Evolutionary conservation across 2,329 filamentous ascomycete genomes (phyloP).

Genomic region (Beauveria australis): DNA sequence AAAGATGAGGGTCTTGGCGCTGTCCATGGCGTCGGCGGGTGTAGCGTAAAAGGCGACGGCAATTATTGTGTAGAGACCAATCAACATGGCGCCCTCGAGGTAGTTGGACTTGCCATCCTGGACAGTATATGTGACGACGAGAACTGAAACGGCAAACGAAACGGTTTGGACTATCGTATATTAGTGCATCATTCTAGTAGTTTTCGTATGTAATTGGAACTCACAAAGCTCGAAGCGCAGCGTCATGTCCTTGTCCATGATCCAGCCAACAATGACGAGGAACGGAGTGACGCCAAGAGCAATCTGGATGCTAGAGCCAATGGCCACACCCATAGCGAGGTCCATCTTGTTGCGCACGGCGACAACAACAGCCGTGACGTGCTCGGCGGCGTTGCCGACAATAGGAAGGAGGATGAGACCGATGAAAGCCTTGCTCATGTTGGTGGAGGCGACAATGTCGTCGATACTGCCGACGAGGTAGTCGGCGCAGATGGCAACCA

Average conservation of each 20-base stretch:
- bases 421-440: conserved; percentile 74
- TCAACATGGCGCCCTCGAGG: conserved; percentile 65
- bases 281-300: conserved; percentile 74
- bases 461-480: conserved; percentile 73
- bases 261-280: conserved; percentile 74
- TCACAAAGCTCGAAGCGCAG: conserved; percentile 63
- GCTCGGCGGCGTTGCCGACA: conserved; percentile 72
- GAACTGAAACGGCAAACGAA: conserved; percentile 65
- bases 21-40: conserved; percentile 39
- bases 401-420: conserved; percentile 73
- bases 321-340: conserved; percentile 67
- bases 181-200: background rate
- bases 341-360: conserved; percentile 72
- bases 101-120: conserved; percentile 81
- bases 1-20: conserved; percentile 15
- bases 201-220: conserved; percentile 11
- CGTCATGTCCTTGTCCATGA: conserved; percentile 63
- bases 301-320: conserved; percentile 77
- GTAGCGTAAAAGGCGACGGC: conserved; percentile 53
- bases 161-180: conserved; percentile 56
- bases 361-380: conserved; percentile 74
- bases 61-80: conserved; percentile 50
- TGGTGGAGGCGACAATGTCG: conserved; percentile 56
- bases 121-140: conserved; percentile 69
- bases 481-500: conserved; percentile 68